Base-by-base conservation (phyloP, 2,329 filamentous ascomycete species). In the Colletotrichum sp. region DNA sequence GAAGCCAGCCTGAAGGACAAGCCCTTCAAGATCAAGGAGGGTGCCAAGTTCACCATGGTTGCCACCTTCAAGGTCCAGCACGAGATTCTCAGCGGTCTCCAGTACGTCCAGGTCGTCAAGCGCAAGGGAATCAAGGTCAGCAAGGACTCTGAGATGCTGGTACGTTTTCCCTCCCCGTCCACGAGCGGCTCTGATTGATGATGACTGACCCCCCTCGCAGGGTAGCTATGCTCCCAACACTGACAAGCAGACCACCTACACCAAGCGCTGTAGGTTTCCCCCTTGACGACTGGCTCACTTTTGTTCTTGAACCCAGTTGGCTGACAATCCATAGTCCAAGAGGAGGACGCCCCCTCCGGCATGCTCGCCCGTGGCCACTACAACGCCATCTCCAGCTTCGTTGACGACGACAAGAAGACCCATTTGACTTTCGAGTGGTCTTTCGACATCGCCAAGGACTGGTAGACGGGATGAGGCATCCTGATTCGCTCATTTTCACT, bases 91-190 rank as follows among this genome's bases (percentile, higher is more conserved):
- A 97, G 95, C 81, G 97, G 97, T 61, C 88, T 99, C 83, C 98
- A 98, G 88, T 99, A 99, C 85, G 92, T 99, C 74, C 97, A 99
- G 88, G 91, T 96, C 55, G 94, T 98, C 78, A 98, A 97, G 91
- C 91, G 96, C 81, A 96, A 96, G 90, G 94, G 95, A 71, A 90
- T 99, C 84, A 92, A 92, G 75, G 92, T 96, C 77, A 95, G 94
- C 88, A 99, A 98, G 92, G 94, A 97, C 82, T 94, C 98, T 81
- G 96, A 99, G 89, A 99, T 99, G 97, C 94, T 99, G 91, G 96
- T 97, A 86, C 82, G 93, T 90, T 36, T 28, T 34, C n/a, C 10
- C 28, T 36, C 28, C 13, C 4, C 32, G 2, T 12, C 13, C 24
- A 16, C 15, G 13, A 34, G n/a, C 36, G 16, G 13, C 10, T 18